Conservation (phyloP, 2,329 filamentous ascomycete species). For the Trichoderma lentiforme region DNA sequence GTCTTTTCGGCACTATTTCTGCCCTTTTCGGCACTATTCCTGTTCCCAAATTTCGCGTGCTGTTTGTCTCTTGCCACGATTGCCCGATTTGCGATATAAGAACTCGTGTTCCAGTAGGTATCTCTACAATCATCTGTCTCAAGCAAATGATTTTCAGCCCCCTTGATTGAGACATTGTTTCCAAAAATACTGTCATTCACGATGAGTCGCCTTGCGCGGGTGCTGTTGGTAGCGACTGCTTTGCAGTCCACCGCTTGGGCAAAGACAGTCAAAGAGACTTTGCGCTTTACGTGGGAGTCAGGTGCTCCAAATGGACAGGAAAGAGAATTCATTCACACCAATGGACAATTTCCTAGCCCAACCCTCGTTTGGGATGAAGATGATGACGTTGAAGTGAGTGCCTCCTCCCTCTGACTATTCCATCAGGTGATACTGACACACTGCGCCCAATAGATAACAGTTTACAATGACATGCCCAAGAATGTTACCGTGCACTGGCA, state of each 20-base stretch:
- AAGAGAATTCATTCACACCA: slow-evolving; percentile 19
- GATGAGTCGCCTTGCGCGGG: background rate
- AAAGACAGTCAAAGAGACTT: background rate
- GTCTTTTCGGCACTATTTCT: background rate
- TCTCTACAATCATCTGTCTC: background rate
- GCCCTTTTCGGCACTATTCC: background rate
- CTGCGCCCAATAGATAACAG: background rate
- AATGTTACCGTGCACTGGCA: slow-evolving; percentile 5
- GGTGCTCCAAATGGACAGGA: slow-evolving; percentile 20
- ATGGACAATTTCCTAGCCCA: slow-evolving; percentile 21
- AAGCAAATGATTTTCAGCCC: background rate
- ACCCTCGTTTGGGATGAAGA: slow-evolving; percentile 17
- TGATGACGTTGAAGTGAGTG: slow-evolving; percentile 24
- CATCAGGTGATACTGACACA: background rate
- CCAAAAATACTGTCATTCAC: background rate
- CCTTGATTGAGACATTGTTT: background rate
- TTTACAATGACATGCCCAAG: background rate
- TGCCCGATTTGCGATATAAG: background rate
- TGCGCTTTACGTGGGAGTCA: slow-evolving; percentile 19
- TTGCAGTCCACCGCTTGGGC: background rate
- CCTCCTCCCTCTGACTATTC: slow-evolving; percentile 7
- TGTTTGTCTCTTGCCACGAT: background rate
- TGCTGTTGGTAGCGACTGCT: background rate
- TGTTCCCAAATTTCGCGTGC: background rate
- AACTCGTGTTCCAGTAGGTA: background rate